Conservation (phyloP, 2,329 filamentous ascomycete species). For the Talaromyces sp. region DNA sequence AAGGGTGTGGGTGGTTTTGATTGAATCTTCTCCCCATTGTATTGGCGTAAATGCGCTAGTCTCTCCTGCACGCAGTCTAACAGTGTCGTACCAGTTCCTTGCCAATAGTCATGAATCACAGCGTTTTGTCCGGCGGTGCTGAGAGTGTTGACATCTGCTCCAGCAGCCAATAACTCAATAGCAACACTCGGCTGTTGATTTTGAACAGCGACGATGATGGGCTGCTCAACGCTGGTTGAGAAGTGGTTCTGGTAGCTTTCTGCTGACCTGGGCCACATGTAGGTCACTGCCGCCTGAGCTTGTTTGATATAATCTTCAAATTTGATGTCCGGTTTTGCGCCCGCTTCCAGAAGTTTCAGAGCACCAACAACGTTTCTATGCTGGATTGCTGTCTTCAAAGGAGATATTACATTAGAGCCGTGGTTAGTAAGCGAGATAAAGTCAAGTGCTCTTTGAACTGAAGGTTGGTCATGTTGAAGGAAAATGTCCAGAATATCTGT, state of each 20-base stretch:
- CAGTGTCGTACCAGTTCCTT: conserved; percentile 32
- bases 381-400: conserved; percentile 56
- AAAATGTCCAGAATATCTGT: conserved; percentile 39
- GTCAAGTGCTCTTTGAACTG: conserved; percentile 60
- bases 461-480: conserved; percentile 53
- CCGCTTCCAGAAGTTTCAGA: conserved; percentile 57
- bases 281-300: conserved; percentile 4
- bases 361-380: conserved; percentile 47
- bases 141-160: conserved; percentile 61
- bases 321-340: conserved; percentile 55
- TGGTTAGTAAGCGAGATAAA: conserved; percentile 48
- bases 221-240: conserved; percentile 51
- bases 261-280: conserved; percentile 27
- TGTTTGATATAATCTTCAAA: conserved; percentile 45
- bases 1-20: conserved; percentile 13
- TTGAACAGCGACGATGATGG: conserved; percentile 58
- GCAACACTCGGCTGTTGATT: conserved; percentile 49
- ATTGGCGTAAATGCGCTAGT: conserved; percentile 46
- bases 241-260: conserved; percentile 50
- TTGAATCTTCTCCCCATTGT: conserved; percentile 29
- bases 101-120: neutral
- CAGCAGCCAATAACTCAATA: conserved; percentile 55
- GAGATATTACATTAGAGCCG: conserved; percentile 30
- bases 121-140: conserved; percentile 32
- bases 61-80: conserved; percentile 57